Percentiles rank a stretch among this genome's conserved stretches.
Evolutionary conservation across 805 yeast species (phyloP).

Genomic region (Komagataella kurtzmanii): DNA sequence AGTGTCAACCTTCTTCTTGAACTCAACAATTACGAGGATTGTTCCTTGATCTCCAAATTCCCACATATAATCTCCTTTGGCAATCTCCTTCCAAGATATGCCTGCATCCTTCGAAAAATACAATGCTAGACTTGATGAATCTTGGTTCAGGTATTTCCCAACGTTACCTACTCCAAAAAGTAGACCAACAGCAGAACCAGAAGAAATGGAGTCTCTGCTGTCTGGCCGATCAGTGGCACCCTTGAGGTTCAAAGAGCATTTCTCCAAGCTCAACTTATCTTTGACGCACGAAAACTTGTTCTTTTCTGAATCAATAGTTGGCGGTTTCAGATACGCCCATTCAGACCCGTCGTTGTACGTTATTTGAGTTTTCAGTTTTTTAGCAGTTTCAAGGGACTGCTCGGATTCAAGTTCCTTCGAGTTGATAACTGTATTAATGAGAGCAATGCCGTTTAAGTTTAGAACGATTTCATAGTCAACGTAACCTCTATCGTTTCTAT

Average conservation of each 20-base stretch:
- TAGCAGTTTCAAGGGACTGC: conserved; percentile 15
- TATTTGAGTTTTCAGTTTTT: conserved; percentile 56
- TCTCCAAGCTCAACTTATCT: conserved; percentile 24
- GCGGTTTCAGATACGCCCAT: conserved; percentile 68
- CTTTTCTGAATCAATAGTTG: conserved; percentile 48
- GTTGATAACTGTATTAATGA: conserved; percentile 60
- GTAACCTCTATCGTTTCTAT: conserved; percentile 58
- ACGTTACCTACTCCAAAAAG: conserved; percentile 91
- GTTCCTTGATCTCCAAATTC: conserved; percentile 95
- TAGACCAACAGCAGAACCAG: conserved; percentile 82
- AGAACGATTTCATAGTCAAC: conserved; percentile 83
- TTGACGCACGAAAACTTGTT: conserved; percentile 35
- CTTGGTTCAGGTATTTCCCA: conserved; percentile 38
- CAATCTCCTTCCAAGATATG: conserved; percentile 69
- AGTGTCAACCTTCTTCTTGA: conserved; percentile 39
- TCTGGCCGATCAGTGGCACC: conserved; percentile 85
- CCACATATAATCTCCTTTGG: conserved; percentile 74
- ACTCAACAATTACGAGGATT: conserved; percentile 58
- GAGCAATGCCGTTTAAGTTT: conserved; percentile 73
- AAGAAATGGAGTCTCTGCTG: conserved; percentile 72
- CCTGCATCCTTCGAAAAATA: conserved; percentile 89
- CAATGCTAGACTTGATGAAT: conserved; percentile 41
- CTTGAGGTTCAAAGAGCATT: conserved; percentile 76
- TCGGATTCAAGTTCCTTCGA: conserved; percentile 21
- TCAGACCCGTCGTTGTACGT: conserved; percentile 87